Evolutionary conservation across 2,329 filamentous ascomycete species (phyloP), one percentile per base, ranked within the genome.

Genomic region (Diaporthe aspalathi): DNA sequence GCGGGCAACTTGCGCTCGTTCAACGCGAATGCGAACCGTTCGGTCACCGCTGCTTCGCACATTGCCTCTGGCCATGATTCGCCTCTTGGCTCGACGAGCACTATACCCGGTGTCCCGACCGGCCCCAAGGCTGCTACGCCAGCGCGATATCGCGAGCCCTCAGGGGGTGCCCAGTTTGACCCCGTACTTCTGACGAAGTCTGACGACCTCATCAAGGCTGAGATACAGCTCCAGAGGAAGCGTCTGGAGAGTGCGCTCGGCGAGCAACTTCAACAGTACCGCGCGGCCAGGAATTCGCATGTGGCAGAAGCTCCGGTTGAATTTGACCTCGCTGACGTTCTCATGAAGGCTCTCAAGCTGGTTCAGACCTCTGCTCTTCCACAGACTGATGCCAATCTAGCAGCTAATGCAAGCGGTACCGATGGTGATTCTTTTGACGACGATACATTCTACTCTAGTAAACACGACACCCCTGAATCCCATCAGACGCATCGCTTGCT

Each of bases 371-470:
- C 92, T 77, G 87, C 89, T 78, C 84, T 86, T 74, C 82, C 88
- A 77, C 82, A 86, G 79, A 84, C 85, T 85, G 88, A 89, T 83
- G 85, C 85, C 76, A 86, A 82, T 76, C 77, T 82, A 81, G 82
- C 79, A 82, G 82, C 84, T 85, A 87, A 91, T 81, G 86, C 85
- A 78, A 90, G 90, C 80, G 67, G 70, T 60, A 87, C 83, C 75
- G 83, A 88, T 78, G 93, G 87, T 87, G 93, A 95, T 81, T 96
- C 94, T 45, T 93, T 94, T 83, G 94, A 98, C 83, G 92, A 97
- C 80, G 94, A 97, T 79, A 96, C 94, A 50, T 97, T 97, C 82
- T 98, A 98, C 85, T 98, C 95, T 75, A 98, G 95, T 83, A 93
- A 92, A 84, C 92, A 95, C 85, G 93, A 95, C 80, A 97, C 94